Conservation (phyloP, 139 green algal genomes). For the Chlamydomonas schloesseri region DNA sequence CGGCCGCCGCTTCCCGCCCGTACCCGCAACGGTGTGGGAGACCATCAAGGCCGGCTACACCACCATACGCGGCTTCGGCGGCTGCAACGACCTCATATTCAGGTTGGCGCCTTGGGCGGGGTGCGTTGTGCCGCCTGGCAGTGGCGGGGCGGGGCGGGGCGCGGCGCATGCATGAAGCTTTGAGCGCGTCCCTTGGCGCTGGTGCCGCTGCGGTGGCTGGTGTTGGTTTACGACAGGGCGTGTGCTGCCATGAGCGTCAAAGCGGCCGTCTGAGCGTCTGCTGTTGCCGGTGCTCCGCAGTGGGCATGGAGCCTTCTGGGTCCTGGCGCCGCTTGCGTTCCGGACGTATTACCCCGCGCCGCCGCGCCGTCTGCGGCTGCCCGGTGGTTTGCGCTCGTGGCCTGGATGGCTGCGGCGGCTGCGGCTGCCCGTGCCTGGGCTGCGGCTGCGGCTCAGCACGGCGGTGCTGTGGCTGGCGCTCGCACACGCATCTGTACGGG, state of each 20-base stretch:
- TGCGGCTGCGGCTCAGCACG: background rate
- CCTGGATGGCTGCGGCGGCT: too few species aligned
- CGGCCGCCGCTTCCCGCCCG: constrained; percentile 73
- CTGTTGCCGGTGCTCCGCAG: background rate
- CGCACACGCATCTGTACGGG: constrained; percentile 62
- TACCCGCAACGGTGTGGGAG: constrained; percentile 61
- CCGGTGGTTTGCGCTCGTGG: too few species aligned
- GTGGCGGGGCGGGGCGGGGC: too few species aligned
- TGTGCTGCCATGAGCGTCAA: too few species aligned
- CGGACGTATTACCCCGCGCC: constrained; percentile 68
- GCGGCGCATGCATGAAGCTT: too few species aligned
- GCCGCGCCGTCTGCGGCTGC: background rate
- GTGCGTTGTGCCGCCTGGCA: too few species aligned
- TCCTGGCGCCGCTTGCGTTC: constrained; percentile 68
- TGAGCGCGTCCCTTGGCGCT: too few species aligned
- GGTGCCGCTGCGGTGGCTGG: background rate
- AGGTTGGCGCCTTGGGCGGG: too few species aligned
- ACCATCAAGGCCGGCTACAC: constrained; percentile 71
- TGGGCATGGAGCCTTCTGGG: constrained; percentile 81
- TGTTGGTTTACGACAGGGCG: background rate
- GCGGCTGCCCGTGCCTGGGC: too few species aligned
- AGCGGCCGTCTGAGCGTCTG: too few species aligned
- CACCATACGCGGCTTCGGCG: constrained; percentile 66
- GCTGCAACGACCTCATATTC: constrained; percentile 89
- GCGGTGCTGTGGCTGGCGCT: constrained; percentile 70